Conservation (phyloP, 805 yeast species). For the Torulaspora microellipsoides region DNA sequence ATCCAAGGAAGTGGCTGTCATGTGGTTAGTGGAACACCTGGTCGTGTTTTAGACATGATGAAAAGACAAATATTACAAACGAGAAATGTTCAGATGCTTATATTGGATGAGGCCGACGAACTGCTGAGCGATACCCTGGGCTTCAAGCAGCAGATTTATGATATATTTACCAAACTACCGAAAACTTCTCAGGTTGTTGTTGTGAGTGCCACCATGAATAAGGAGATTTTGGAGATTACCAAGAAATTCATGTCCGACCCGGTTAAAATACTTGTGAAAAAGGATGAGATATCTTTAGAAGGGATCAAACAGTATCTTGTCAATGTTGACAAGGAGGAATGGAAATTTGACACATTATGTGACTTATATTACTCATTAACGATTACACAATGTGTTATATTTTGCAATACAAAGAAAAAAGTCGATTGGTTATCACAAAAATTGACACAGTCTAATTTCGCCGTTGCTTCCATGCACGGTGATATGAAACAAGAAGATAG, state of each 20-base stretch:
- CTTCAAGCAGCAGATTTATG: constrained; percentile 92
- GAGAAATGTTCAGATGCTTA: constrained; percentile 76
- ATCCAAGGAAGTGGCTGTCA: constrained; percentile 73
- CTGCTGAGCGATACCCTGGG: constrained; percentile 80
- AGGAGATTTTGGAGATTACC: constrained; percentile 86
- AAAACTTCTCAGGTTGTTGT: constrained; percentile 89
- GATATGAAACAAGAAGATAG: constrained; percentile 93
- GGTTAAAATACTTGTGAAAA: constrained; percentile 86
- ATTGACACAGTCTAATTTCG: constrained; percentile 73
- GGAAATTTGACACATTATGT: constrained; percentile 91
- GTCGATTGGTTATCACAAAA: constrained; percentile 83
- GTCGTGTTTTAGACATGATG: constrained; percentile 88
- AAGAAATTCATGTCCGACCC: constrained; percentile 93
- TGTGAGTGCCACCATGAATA: constrained; percentile 91
- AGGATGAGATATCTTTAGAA: constrained; percentile 92
- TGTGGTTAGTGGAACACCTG: constrained; percentile 96
- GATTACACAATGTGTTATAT: constrained; percentile 94
- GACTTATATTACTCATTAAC: constrained; percentile 94
- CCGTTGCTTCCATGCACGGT: constrained; percentile 93
- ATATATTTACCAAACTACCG: constrained; percentile 85
- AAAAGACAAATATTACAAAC: constrained; percentile 73
- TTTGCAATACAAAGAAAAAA: constrained; percentile 93
- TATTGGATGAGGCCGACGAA: constrained; percentile 97
- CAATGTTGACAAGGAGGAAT: constrained; percentile 87
- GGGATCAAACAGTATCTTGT: constrained; percentile 92